Evolutionary conservation across 129 eudicot species (phyloP).

Genomic region (Helichrysum umbraculigerum): DNA sequence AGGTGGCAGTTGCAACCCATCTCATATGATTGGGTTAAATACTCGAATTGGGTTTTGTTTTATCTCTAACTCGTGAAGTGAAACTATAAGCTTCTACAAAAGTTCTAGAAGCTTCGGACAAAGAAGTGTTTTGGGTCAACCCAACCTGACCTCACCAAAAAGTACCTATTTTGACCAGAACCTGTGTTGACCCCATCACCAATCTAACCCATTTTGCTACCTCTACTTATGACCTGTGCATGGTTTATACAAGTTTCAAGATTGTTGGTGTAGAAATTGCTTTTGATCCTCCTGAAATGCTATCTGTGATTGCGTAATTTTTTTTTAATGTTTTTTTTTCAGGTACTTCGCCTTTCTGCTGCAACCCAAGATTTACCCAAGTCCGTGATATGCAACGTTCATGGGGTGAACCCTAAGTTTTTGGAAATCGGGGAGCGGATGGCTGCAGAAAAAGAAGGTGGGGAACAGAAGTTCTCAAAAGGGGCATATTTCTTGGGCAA

Average conservation of each 20-base stretch:
- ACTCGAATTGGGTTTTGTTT: background rate
- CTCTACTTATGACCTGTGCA: background rate
- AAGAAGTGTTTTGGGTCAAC: background rate
- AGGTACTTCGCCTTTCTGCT: slow-evolving; percentile 98
- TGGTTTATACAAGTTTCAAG: background rate
- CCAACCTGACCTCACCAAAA: background rate
- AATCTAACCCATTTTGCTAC: background rate
- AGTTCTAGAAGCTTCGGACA: background rate
- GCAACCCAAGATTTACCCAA: slow-evolving; percentile 96
- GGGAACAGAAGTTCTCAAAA: slow-evolving; percentile 67
- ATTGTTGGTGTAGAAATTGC: background rate
- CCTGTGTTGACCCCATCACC: background rate
- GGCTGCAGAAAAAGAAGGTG: slow-evolving; percentile 74
- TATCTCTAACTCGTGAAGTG: background rate
- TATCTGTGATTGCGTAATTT: background rate
- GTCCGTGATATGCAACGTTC: slow-evolving; percentile 87
- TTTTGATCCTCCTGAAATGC: background rate
- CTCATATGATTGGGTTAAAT: background rate
- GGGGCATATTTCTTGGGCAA: slow-evolving; percentile 98
- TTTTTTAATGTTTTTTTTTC: background rate
- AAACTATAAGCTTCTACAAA: background rate
- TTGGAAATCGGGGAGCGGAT: slow-evolving; percentile 73
- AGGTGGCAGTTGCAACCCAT: background rate
- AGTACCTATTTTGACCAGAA: background rate
- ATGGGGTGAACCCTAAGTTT: slow-evolving; percentile 93